Evolutionary conservation across 2,329 filamentous ascomycete species (phyloP).

Genomic region (Ophiostoma populinum): DNA sequence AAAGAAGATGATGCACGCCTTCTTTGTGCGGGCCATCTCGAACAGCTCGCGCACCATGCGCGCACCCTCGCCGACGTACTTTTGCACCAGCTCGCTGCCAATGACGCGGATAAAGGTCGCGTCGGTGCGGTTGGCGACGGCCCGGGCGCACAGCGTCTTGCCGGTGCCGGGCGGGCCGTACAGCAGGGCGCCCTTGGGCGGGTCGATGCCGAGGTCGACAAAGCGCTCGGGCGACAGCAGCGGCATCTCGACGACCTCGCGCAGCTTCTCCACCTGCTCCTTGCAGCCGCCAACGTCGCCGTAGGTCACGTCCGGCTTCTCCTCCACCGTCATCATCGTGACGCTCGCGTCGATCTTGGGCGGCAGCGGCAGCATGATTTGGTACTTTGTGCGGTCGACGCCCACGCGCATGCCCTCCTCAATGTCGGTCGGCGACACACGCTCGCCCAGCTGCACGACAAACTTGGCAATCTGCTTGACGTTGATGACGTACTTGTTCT

Average conservation of each 20-base stretch:
- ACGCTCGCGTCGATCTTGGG: slow-evolving; percentile 98
- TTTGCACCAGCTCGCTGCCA: slow-evolving; percentile 92
- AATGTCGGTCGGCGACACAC: slow-evolving; percentile 95
- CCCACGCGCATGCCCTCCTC: slow-evolving; percentile 98
- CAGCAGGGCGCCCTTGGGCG: slow-evolving; percentile 88
- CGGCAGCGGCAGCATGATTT: slow-evolving; percentile 87
- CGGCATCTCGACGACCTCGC: slow-evolving; percentile 98
- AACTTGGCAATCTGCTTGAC: slow-evolving; percentile 99
- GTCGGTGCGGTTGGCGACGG: slow-evolving; percentile 93
- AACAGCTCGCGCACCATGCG: slow-evolving; percentile 98
- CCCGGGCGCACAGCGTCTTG: slow-evolving; percentile 94
- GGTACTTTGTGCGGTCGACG: slow-evolving; percentile 97
- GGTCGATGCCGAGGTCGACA: slow-evolving; percentile 96
- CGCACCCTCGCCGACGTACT: slow-evolving; percentile 96
- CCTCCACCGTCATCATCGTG: slow-evolving; percentile 99
- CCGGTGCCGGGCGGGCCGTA: slow-evolving; percentile 97
- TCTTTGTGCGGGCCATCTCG: slow-evolving; percentile 98
- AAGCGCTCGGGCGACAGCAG: slow-evolving; percentile 91
- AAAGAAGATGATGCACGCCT: slow-evolving; percentile 99
- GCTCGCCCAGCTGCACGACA: slow-evolving; percentile 90
- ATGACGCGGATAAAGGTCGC: slow-evolving; percentile 98
- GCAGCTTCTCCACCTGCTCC: slow-evolving; percentile 97
- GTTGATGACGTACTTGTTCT: slow-evolving; percentile 99
- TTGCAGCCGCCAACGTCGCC: slow-evolving; percentile 98
- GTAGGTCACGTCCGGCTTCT: slow-evolving; percentile 98